Evolutionary conservation across 2,329 filamentous ascomycete species (phyloP).

Genomic region (Decorospora gaudefroyi): DNA sequence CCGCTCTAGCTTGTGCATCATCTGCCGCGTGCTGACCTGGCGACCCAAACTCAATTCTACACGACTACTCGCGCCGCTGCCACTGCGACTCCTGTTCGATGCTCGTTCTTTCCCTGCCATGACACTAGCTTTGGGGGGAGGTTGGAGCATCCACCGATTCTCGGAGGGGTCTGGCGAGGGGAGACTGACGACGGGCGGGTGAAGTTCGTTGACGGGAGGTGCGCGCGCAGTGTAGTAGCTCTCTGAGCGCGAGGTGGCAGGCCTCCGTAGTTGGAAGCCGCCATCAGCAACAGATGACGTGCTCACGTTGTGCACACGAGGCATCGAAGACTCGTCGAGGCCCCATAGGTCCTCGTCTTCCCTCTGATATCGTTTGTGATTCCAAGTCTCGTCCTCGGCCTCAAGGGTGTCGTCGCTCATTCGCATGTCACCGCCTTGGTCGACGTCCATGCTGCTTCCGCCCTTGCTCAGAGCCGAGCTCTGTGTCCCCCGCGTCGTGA

Average conservation of each 20-base stretch:
- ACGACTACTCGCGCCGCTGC: constrained; percentile 49
- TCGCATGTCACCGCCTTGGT: constrained; percentile 28
- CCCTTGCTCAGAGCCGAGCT: constrained; percentile 53
- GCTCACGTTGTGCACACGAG: constrained; percentile 40
- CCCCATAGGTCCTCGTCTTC: constrained; percentile 90
- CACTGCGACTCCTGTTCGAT: constrained; percentile 62
- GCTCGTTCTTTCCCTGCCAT: constrained; percentile 86
- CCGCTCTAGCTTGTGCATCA: constrained; percentile 44
- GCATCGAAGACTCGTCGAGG: constrained; percentile 53
- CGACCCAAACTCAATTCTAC: constrained; percentile 45
- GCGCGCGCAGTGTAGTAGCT: constrained; percentile 52
- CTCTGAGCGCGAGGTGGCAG: constrained; percentile 39
- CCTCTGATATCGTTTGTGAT: constrained; percentile 77
- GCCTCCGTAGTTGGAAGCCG: constrained; percentile 27
- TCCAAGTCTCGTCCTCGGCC: constrained; percentile 64
- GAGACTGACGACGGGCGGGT: constrained; percentile 81
- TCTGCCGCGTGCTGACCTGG: constrained; percentile 47
- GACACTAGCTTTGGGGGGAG: constrained; percentile 83
- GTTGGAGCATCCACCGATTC: constrained; percentile 89
- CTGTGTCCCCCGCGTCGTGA: constrained; percentile 63
- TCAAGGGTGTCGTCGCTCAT: constrained; percentile 43
- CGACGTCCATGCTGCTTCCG: constrained; percentile 44
- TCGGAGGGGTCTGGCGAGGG: constrained; percentile 70
- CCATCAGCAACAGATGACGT: constrained; percentile 41
- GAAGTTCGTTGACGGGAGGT: constrained; percentile 82